phyloP scores from a whole-genome alignment of 345 rosid genomes.

The Melastoma malabathricum region DNA sequence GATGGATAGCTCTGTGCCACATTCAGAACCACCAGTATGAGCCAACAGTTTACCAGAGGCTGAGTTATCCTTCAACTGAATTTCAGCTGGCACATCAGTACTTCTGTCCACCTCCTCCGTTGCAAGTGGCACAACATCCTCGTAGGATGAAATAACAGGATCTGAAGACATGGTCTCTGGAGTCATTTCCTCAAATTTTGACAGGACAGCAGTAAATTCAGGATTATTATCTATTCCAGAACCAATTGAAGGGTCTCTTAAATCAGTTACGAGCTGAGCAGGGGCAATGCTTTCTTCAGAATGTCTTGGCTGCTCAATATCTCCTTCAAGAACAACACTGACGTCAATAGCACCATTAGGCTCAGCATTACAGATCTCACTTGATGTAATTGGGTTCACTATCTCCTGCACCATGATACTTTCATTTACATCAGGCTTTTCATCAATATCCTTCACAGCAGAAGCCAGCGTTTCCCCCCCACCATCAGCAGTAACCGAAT shows the following conservation, averaged over 20 bases:
- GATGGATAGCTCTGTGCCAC: constrained; percentile 85
- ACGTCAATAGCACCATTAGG: constrained; percentile 12
- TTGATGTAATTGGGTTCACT: constrained; percentile 14
- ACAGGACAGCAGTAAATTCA: constrained; percentile 53
- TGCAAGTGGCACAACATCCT: constrained; percentile 21
- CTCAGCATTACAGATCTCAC: constrained; percentile 17
- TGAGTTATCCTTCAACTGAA: constrained; percentile 18
- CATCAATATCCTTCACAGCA: constrained; percentile 10
- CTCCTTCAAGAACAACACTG: constrained; percentile 24
- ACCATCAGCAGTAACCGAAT: too few relatives aligned
- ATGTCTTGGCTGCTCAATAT: constrained; percentile 38
- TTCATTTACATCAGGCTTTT: constrained; percentile 24
- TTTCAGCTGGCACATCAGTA: constrained; percentile 15
- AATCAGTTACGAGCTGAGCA: constrained; percentile 34
- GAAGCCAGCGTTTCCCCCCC: too few relatives aligned
- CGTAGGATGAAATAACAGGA: constrained; percentile 21
- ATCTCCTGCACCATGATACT: constrained; percentile 13
- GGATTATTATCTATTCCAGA: constrained; percentile 50
- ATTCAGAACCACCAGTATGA: constrained; percentile 56
- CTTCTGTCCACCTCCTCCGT: constrained; percentile 16
- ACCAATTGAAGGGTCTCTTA: constrained; percentile 24
- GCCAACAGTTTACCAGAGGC: constrained; percentile 13
- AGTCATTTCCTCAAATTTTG: constrained; percentile 68
- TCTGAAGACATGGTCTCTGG: constrained; percentile 26
- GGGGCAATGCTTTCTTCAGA: constrained; percentile 47